Evolutionary conservation across 2,329 filamentous ascomycete species (phyloP), one percentile per base, ranked within the genome.

Genomic region (Phaeosphaeriaceae sp.): DNA sequence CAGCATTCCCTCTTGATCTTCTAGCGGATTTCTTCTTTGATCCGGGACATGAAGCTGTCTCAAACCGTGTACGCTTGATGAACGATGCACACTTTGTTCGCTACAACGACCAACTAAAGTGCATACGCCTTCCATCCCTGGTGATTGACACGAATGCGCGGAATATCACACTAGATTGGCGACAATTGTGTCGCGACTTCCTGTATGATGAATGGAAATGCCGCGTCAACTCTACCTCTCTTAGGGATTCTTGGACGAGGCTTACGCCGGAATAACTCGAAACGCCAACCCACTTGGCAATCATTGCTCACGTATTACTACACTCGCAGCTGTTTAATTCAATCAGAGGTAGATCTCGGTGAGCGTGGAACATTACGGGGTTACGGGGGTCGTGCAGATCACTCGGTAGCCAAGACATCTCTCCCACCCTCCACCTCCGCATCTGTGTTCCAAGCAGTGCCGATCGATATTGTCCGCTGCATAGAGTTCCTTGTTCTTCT

Each of bases 101-200:
- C 43, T 59, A 69, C 35, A 50, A 62, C 43, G 49, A 58, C 52
- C 52, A 63, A 56, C 55, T 66, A 47, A 65, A 59, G 48, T 61
- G 55, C 55, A 47, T 66, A 15, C 59, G 52, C 32, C 53, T 68
- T 17, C 61, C 61, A n/a, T 63, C 52, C 21, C 28, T 65, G 28
- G 48, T 49, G 44, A 56, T 67, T 54, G 49, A 69, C 51, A 35
- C 54, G 44, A 40, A 53, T 40, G 54, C 40, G 21, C 59, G 55
- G 48, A 23, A 65, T n/a, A 49, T 69, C 21, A 57, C 56, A 11
- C 55, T 68, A 7, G 63, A 67, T 52, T 68, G 65, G 65, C 60
- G 64, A 22, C 55, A 49, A 24, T 59, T 64, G 9, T 66, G 60
- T 57, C 49, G 67, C 30, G 44, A 22, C 40, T 64, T 65, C 24